A percentile compares a stretch with the other conserved stretches of the same genome.
Conservation (phyloP, 2,329 filamentous ascomycete species). For the Cryphonectria carpinicola region DNA sequence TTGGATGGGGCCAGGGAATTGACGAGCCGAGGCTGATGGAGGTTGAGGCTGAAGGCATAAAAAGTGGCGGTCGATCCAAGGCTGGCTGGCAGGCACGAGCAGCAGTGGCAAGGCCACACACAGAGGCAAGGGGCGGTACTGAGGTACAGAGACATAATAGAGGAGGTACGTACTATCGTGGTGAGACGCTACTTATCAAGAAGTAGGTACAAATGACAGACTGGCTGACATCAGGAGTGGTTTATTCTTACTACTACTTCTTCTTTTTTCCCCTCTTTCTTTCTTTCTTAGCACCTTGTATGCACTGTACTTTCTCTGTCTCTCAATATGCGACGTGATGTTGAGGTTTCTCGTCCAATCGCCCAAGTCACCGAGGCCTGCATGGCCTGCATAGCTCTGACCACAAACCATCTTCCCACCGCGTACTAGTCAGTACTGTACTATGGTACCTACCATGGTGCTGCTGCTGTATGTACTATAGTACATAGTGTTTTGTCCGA, state of each 20-base stretch:
- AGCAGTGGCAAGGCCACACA: not conserved
- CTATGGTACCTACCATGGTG: not conserved
- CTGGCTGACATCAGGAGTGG: not conserved
- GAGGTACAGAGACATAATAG: not conserved
- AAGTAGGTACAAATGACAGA: not conserved
- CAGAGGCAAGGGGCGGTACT: not conserved
- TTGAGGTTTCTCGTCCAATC: not conserved
- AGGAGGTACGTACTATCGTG: not conserved
- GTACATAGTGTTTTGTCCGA: not conserved
- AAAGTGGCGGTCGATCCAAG: not conserved
- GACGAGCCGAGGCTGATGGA: not conserved
- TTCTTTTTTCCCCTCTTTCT: too few relatives aligned
- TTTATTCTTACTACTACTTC: not conserved
- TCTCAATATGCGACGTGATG: not conserved
- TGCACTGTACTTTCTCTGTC: not conserved
- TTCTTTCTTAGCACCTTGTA: not conserved
- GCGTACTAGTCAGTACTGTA: not conserved
- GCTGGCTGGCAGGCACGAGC: not conserved
- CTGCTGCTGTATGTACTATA: too few relatives aligned
- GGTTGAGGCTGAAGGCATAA: slow-evolving; percentile 2
- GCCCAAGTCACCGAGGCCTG: not conserved
- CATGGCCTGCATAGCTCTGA: not conserved
- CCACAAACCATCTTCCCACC: not conserved
- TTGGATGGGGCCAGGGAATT: not conserved
- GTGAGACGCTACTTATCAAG: not conserved